These are phyloP conservation scores for Beauveria asiatica DNA, from an alignment of 2,329 filamentous ascomycete genomes.

Conservation along the genomic window DNA sequence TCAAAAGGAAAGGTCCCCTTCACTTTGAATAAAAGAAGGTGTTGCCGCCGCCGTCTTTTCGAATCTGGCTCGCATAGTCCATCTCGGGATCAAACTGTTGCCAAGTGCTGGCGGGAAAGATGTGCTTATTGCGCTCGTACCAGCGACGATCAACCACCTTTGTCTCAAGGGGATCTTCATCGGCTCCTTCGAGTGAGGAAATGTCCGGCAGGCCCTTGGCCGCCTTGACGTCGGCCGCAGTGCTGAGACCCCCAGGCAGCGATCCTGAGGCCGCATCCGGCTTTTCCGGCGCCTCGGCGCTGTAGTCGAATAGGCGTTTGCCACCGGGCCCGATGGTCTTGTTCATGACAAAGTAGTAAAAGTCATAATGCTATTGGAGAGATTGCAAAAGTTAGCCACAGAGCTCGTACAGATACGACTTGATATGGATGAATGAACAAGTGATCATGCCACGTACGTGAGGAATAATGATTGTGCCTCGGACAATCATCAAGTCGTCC, in stretches of 20 bases:
- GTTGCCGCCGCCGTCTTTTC: slow-evolving; percentile 82
- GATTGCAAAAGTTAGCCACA: slow-evolving; percentile 16
- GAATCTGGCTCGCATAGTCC: slow-evolving; percentile 69
- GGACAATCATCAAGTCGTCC: slow-evolving; percentile 88
- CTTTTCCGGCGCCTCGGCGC: slow-evolving; percentile 35
- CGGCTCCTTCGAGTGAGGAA: slow-evolving; percentile 55
- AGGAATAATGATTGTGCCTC: slow-evolving; percentile 84
- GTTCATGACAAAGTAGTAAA: slow-evolving; percentile 95
- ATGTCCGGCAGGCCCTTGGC: slow-evolving; percentile 36
- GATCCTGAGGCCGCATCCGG: background rate
- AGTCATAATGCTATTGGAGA: slow-evolving; percentile 73
- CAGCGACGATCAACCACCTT: slow-evolving; percentile 94
- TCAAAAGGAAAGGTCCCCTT: slow-evolving; percentile 5
- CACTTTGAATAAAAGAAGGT: slow-evolving; percentile 72
- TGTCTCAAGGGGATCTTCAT: slow-evolving; percentile 70
- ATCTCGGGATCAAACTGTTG: slow-evolving; percentile 87
- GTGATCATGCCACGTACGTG: slow-evolving; percentile 56
- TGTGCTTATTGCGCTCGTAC: slow-evolving; percentile 98
- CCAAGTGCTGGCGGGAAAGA: slow-evolving; percentile 94
- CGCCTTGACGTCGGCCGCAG: slow-evolving; percentile 23
- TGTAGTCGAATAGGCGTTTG: slow-evolving; percentile 68
- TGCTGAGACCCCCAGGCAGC: slow-evolving; percentile 23
- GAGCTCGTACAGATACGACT: slow-evolving; percentile 3
- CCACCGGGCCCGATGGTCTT: slow-evolving; percentile 67
- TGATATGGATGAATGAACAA: background rate